Conservation (phyloP, 2,329 filamentous ascomycete species). For the Aspergillus sp. region DNA sequence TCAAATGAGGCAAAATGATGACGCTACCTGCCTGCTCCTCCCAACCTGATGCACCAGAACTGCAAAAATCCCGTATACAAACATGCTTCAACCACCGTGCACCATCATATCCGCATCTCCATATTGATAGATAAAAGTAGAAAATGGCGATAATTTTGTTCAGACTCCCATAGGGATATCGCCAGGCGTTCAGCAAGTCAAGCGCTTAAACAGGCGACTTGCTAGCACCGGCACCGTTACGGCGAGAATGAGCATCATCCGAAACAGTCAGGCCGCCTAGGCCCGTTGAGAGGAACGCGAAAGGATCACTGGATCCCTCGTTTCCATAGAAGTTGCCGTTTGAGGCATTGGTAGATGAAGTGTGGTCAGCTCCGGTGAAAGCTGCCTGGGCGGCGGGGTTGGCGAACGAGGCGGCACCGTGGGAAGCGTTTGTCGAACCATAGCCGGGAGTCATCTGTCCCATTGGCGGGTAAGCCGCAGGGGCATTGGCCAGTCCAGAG, state of each 20-base stretch:
- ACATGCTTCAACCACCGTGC: slow-evolving; percentile 46
- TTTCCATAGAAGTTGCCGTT: slow-evolving; percentile 71
- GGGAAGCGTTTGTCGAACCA: slow-evolving; percentile 74
- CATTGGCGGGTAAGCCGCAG: slow-evolving; percentile 75
- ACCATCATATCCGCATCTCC: slow-evolving; percentile 43
- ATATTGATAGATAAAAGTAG: slow-evolving; percentile 41
- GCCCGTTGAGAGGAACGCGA: slow-evolving; percentile 66
- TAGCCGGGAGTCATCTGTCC: slow-evolving; percentile 76
- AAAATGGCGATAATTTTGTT: slow-evolving; percentile 21
- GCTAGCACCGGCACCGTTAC: slow-evolving; percentile 51
- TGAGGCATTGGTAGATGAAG: slow-evolving; percentile 74
- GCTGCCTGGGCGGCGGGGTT: slow-evolving; percentile 92
- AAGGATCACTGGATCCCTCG: slow-evolving; percentile 62
- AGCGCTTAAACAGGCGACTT: slow-evolving; percentile 50
- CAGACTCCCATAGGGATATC: slow-evolving; percentile 18
- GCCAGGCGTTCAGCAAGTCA: background rate
- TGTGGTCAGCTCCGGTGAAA: slow-evolving; percentile 86
- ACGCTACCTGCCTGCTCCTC: slow-evolving; percentile 50
- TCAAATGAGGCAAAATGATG: slow-evolving; percentile 40
- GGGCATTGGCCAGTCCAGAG: slow-evolving; percentile 78
- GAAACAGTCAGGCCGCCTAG: slow-evolving; percentile 63
- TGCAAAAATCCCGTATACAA: slow-evolving; percentile 50
- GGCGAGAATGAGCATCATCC: slow-evolving; percentile 50
- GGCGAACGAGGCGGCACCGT: slow-evolving; percentile 86
- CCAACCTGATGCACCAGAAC: slow-evolving; percentile 50